A percentile compares a stretch with the other conserved stretches of the same genome.
phyloP scores from a whole-genome alignment of 306 rosid species.

The Cucumis melo region DNA sequence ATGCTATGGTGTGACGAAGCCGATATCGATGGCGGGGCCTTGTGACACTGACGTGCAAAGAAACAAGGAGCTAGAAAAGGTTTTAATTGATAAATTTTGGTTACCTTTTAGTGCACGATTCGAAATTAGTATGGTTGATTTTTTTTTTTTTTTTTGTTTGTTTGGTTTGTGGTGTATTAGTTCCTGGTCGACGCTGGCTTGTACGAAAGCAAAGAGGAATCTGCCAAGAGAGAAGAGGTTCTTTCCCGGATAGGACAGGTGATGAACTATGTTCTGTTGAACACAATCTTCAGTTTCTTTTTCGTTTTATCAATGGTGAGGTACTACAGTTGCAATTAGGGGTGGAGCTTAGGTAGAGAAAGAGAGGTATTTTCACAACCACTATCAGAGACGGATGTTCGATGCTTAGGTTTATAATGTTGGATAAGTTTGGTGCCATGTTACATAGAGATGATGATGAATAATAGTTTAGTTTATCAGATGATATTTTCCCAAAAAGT shows the following conservation, averaged over 20 bases:
- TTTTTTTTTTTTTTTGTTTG: not conserved
- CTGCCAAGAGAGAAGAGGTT: conserved; percentile 57
- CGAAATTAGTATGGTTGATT: not conserved
- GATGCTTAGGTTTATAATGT: not conserved
- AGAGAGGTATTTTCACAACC: not conserved
- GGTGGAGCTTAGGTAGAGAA: not conserved
- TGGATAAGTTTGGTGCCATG: not conserved
- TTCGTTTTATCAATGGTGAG: not conserved
- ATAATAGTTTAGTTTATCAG: not conserved
- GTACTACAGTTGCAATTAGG: not conserved
- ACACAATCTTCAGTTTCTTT: not conserved
- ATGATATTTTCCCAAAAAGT: not conserved
- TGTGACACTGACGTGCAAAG: conserved; percentile 30
- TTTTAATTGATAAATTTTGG: conserved; percentile 2
- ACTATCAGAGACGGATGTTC: not conserved
- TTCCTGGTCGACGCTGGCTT: conserved; percentile 67
- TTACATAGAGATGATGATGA: not conserved
- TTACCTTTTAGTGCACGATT: not conserved
- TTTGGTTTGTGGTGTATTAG: conserved; percentile 15
- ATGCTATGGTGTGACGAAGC: conserved; percentile 52
- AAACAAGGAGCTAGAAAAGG: conserved; percentile 49
- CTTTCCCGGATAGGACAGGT: conserved; percentile 72
- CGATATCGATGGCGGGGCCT: conserved; percentile 58
- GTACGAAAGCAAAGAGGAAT: conserved; percentile 60
- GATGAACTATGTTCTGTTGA: not conserved